Conservation (phyloP, 352 stramenopile genomes). For the Globisporangium camurandrum region DNA sequence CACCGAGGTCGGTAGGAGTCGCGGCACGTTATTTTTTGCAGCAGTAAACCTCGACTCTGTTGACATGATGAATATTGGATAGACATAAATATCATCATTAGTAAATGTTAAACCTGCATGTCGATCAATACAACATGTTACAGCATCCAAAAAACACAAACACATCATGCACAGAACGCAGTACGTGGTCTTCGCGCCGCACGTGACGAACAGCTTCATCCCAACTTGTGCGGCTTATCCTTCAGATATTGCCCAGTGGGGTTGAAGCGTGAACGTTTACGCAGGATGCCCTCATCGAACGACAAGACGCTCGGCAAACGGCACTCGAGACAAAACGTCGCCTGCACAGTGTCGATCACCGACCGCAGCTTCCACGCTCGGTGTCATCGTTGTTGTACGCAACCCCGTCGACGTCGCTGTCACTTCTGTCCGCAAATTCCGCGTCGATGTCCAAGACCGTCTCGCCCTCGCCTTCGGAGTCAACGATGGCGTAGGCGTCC, state of each 20-base stretch:
- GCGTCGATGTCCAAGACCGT: too few species aligned
- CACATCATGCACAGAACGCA: background rate
- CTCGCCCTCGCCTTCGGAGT: background rate
- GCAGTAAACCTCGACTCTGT: background rate
- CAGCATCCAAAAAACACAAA: background rate
- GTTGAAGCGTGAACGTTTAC: background rate
- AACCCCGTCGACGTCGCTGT: background rate
- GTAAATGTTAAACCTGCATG: background rate
- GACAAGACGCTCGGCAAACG: background rate
- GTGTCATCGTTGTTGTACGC: background rate
- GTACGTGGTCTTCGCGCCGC: background rate
- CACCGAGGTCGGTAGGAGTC: background rate
- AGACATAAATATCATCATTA: background rate
- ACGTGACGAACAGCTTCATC: background rate
- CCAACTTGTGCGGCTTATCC: background rate
- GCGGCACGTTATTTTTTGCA: background rate
- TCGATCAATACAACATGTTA: background rate
- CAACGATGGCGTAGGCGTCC: background rate
- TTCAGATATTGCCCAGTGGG: background rate
- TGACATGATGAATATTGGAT: background rate
- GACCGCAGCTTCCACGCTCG: background rate
- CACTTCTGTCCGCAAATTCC: background rate
- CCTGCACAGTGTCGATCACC: background rate
- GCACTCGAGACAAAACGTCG: background rate
- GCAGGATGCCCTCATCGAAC: background rate